These are phyloP conservation scores for Fomitopsis pulvina DNA, from an alignment of 768 basidiomycete genomes.

Conservation along the genomic window DNA sequence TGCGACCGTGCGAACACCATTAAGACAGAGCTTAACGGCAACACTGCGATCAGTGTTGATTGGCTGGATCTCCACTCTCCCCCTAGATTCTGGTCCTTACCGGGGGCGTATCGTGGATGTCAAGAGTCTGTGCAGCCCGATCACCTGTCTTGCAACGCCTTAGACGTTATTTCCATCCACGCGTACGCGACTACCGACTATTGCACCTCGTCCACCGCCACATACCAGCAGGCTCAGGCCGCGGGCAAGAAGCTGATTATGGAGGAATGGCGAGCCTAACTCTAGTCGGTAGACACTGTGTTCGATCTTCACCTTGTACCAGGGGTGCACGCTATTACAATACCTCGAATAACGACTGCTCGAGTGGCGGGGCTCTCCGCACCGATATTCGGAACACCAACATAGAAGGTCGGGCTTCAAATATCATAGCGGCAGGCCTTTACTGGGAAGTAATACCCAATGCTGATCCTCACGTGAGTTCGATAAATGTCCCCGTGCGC, in stretches of 20 bases:
- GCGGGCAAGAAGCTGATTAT: conserved; percentile 32
- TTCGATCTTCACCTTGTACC: too few relatives aligned
- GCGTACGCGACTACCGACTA: conserved; percentile 29
- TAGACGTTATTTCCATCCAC: conserved; percentile 33
- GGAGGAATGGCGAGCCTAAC: conserved; percentile 30
- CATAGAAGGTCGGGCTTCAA: conserved; percentile 26
- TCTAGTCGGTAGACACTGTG: too few relatives aligned
- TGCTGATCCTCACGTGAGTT: conserved; percentile 27
- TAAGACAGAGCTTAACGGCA: conserved; percentile 14
- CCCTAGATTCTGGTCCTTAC: conserved; percentile 23
- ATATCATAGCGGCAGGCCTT: conserved; percentile 29
- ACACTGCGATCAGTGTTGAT: conserved; percentile 15
- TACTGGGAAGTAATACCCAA: conserved; percentile 35
- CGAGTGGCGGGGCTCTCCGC: conserved; percentile 18
- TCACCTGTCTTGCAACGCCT: conserved; percentile 19
- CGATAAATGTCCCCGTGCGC: neutral
- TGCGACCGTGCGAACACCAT: conserved; percentile 24
- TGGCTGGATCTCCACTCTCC: neutral
- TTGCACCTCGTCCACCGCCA: conserved; percentile 16
- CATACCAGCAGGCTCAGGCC: conserved; percentile 23
- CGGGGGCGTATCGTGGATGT: conserved; percentile 24
- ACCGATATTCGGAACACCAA: conserved; percentile 26
- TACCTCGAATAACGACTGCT: conserved; percentile 24
- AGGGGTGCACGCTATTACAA: conserved; percentile 24
- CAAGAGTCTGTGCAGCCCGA: conserved; percentile 22